A percentile compares a stretch with the other conserved stretches of the same genome.
These are phyloP conservation scores for Metrosideros polymorpha DNA, from an alignment of 441 rosid species.

Conservation along the genomic window DNA sequence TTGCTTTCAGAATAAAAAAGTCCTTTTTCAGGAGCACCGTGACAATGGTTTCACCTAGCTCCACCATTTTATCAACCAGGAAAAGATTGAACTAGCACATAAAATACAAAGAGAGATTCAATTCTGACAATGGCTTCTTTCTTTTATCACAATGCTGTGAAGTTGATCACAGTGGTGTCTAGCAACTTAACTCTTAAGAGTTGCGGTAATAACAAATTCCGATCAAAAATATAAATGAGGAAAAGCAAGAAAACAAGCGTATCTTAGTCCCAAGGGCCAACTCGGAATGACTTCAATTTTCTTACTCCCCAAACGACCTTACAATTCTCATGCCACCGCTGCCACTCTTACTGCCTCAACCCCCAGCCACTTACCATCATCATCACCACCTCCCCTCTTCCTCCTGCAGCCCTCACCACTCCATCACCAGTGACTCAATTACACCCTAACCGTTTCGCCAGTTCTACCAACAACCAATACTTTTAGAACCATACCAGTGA, in stretches of 20 bases:
- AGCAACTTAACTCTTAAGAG: neutral
- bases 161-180: neutral
- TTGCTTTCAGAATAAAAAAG: neutral
- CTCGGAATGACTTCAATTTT: neutral
- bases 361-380: neutral
- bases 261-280: neutral
- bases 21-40: neutral
- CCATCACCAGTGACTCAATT: neutral
- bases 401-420: neutral
- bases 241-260: neutral
- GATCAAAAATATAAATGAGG: neutral
- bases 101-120: neutral
- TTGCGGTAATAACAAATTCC: neutral
- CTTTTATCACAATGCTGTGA: neutral
- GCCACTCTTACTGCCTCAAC: neutral
- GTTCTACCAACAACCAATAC: neutral
- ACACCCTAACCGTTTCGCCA: neutral
- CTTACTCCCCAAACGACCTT: neutral
- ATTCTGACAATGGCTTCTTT: neutral
- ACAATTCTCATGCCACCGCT: neutral
- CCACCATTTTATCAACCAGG: neutral
- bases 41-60: neutral
- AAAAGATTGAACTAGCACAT: neutral
- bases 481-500: neutral
- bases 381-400: neutral